Conservation (phyloP, 192 early-diverging fungal genomes). For the Coemansia sp. region DNA sequence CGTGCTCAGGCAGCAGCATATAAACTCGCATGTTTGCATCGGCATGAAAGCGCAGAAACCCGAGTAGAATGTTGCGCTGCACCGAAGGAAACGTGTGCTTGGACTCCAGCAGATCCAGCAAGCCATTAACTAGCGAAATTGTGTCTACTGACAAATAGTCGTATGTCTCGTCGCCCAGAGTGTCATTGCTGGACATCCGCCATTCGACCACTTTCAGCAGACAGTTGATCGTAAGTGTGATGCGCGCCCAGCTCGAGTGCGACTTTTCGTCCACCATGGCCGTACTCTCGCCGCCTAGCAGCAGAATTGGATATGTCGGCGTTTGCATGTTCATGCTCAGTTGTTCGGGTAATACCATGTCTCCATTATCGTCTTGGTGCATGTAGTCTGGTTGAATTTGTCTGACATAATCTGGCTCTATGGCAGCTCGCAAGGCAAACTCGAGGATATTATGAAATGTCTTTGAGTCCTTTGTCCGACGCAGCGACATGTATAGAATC, state of each 20-base stretch:
- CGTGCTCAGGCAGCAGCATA: constrained; percentile 25
- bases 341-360: not conserved
- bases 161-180: constrained; percentile 17
- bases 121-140: constrained; percentile 32
- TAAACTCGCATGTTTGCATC: constrained; percentile 45
- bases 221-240: constrained; percentile 21
- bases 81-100: constrained; percentile 36
- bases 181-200: constrained; percentile 40
- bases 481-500: constrained; percentile 24
- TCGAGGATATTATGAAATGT: constrained; percentile 18
- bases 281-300: not conserved
- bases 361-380: not conserved
- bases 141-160: constrained; percentile 23
- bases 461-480: constrained; percentile 14
- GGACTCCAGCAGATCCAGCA: constrained; percentile 42
- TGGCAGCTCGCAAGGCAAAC: constrained; percentile 20
- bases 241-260: constrained; percentile 31
- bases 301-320: constrained; percentile 9
- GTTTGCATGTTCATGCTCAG: not conserved
- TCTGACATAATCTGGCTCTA: constrained; percentile 28
- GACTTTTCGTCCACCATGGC: constrained; percentile 11
- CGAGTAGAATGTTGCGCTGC: constrained; percentile 37
- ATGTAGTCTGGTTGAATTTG: not conserved
- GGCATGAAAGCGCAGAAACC: constrained; percentile 45
- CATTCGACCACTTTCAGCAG: constrained; percentile 30